These are phyloP conservation scores for Serendipita indica DNA, from an alignment of 768 basidiomycete genomes.

Conservation along the genomic window DNA sequence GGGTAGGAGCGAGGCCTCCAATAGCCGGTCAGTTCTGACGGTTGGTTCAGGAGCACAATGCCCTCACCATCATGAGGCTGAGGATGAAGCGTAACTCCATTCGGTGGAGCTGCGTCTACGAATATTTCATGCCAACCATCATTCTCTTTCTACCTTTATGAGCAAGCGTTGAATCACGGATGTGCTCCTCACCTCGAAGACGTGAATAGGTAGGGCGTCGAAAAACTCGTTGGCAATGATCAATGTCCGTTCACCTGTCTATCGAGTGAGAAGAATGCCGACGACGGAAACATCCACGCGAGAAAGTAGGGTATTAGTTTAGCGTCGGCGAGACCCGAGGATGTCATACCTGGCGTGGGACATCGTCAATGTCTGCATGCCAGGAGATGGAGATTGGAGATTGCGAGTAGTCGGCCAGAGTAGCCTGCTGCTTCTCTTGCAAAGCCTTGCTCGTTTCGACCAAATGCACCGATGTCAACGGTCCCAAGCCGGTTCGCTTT, in stretches of 20 bases:
- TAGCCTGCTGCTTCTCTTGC: constrained; percentile 40
- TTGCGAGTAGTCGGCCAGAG: background rate
- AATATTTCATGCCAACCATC: constrained; percentile 80
- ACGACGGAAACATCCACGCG: no score
- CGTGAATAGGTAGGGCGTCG: constrained; percentile 85
- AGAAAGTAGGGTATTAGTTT: no score
- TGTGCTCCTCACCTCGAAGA: constrained; percentile 50
- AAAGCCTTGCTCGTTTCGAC: constrained; percentile 61
- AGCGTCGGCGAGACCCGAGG: background rate
- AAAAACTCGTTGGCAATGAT: constrained; percentile 95
- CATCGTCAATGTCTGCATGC: constrained; percentile 58
- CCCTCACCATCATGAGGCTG: background rate
- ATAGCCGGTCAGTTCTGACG: no score
- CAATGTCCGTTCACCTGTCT: constrained; percentile 48
- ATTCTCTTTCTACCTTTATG: constrained; percentile 45
- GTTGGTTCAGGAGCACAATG: no score
- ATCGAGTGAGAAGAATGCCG: background rate
- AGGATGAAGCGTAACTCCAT: constrained; percentile 17
- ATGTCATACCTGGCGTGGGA: constrained; percentile 29
- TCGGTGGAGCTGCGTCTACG: constrained; percentile 29
- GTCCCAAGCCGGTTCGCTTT: constrained; percentile 26
- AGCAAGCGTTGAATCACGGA: background rate
- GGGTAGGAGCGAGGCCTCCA: no score
- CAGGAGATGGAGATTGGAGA: constrained; percentile 37
- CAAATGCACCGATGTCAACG: constrained; percentile 43